Conservation (phyloP, 2,329 filamentous ascomycete species). For the Aureobasidium zeae region DNA sequence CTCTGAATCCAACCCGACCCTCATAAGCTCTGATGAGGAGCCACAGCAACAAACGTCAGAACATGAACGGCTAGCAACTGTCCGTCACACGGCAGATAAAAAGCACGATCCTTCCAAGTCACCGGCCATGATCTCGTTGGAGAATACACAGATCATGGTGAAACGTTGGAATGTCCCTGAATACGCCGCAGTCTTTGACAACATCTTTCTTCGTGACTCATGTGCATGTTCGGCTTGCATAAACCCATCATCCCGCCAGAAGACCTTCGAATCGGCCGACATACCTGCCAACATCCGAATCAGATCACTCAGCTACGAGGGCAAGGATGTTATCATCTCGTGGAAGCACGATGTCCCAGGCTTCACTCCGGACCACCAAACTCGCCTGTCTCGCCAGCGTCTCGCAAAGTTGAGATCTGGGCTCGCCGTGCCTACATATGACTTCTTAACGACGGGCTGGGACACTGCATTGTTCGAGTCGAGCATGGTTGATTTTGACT, state of each 20-base stretch:
- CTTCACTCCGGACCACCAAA: conserved; percentile 35
- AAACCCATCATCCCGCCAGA: conserved; percentile 52
- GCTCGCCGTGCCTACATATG: background rate
- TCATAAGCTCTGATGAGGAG: no score
- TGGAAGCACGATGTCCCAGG: conserved; percentile 51
- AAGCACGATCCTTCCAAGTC: no score
- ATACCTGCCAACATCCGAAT: conserved; percentile 45
- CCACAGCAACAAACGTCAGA: no score
- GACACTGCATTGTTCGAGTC: conserved; percentile 36
- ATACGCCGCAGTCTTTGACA: conserved; percentile 21
- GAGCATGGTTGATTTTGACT: conserved; percentile 54
- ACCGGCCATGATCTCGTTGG: no score
- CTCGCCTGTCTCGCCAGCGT: conserved; percentile 23
- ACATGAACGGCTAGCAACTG: no score
- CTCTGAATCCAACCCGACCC: no score
- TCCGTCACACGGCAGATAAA: no score
- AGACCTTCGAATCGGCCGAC: conserved; percentile 55
- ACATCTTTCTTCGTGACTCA: conserved; percentile 44
- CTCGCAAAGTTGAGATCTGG: conserved; percentile 8
- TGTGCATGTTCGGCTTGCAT: conserved; percentile 51
- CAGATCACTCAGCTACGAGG: conserved; percentile 28
- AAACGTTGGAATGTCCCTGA: no score
- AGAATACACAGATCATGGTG: background rate
- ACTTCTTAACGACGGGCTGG: conserved; percentile 31
- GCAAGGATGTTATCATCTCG: conserved; percentile 32